Evolutionary conservation across 371 early-diverging fungal species (phyloP), one percentile per base, ranked within the genome.

Genomic region (Batkoa obscura): DNA sequence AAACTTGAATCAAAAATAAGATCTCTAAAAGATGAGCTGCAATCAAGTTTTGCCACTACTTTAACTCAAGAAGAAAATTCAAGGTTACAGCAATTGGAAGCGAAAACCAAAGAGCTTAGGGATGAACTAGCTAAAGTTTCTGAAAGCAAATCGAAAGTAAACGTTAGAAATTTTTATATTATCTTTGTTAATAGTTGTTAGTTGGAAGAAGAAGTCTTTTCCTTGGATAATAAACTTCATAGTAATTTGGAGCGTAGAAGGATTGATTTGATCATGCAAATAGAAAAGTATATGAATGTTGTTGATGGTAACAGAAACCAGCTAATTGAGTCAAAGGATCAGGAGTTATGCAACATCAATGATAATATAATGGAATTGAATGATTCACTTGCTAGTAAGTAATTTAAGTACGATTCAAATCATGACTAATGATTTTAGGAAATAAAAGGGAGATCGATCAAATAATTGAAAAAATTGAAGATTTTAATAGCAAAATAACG

Each of bases 141-240:
- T 2, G 53, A 65, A 43, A 47, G 57, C 38, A 72, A 71, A 49
- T 47, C 15, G n/a, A 47, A n/a, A 69, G 50, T 60, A 70, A 35
- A 65, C 72, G 48, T 47, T 23, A 47, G n/a, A n/a, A 9, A 41
- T 30, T 15, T 15, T 15, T 30, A 23, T 4, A 47, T 30, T 32
- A 23, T 23, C 23, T 23, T 23, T 23, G 23, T 23, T 23, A 10
- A 10, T 10, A 41, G 41, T 10, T 10, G n/a, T 6, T 12, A 15
- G 83, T 59, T 82, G 35, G 85, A 79, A 52, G 65, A 68, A 1
- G 75, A 77, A 23, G 83, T 83, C 38, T 79, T 74, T 48, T 67
- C 75, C 5, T 55, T 90, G n/a, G 78, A 82, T 46, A 81, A 80
- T 58, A 80, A 79, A 54, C 64, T 93, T 54, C 66, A 75, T 2